Evolutionary conservation across 495 filamentous ascomycete genomes (phyloP), one percentile per base, ranked within the genome.

Genomic region (Glarea lozoyensis): DNA sequence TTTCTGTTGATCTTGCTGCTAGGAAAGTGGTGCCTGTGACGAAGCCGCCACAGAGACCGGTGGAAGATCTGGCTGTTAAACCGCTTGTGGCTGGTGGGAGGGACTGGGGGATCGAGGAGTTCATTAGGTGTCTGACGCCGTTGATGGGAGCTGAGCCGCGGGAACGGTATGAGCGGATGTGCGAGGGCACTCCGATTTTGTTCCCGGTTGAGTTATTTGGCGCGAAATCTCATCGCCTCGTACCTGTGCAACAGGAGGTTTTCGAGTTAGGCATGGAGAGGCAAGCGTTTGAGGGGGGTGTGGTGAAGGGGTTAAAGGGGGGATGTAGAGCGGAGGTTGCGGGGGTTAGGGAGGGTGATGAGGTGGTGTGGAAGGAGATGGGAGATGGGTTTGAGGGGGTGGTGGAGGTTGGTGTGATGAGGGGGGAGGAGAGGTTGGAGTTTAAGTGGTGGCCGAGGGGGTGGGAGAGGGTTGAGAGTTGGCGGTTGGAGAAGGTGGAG

Each of bases 21-120:
- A 36, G 48, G 23, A 10, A 38, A 30, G 18, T 51, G 37, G 41
- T 43, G 4, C 33, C 37, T n/a, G 13, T 48, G 7, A 42, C 24
- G 12, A n/a, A n/a, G n/a, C n/a, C n/a, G n/a, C n/a, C n/a, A n/a
- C n/a, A n/a, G n/a, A 19, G 45, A 7, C 43, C 45, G 4, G 24
- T 52, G 15, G 49, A 47, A 37, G 49, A 52, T 40, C 49, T 52
- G 5, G 43, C 49, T 18, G 48, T 48, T 25, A 47, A 45, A 25
- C 42, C 42, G 5, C 13, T 51, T 3, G 35, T 33, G 4, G 34
- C 25, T 5, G 22, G 36, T 22, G 45, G 44, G 11, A 17, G 44
- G 36, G 13, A 37, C 15, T 40, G 48, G 24, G 49, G 49, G 2
- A 25, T 52, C 12, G 31, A 43, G 20, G 42, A 43, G 17, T 52